Conservation (phyloP, 116 monocot species). For the Cymodocea nodosa region DNA sequence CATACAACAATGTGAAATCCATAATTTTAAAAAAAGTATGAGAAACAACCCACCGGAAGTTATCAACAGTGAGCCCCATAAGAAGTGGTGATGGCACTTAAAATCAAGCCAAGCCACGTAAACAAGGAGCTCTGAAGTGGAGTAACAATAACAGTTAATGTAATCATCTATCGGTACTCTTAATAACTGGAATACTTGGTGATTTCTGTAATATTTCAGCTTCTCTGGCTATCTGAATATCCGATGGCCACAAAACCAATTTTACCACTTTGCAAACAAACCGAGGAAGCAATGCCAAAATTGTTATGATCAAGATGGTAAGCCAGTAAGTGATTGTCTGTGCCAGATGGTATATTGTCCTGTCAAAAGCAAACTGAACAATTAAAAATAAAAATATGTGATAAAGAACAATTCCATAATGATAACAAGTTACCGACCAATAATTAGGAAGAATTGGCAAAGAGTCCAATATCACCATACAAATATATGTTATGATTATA, state of each 20-base stretch:
- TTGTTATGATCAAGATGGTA: conserved; percentile 57
- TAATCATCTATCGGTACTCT: conserved; percentile 17
- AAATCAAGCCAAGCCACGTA: conserved; percentile 8
- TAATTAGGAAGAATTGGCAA: conserved; percentile 80
- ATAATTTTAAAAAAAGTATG: neutral
- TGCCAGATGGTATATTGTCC: conserved; percentile 80
- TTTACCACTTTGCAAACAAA: conserved; percentile 57
- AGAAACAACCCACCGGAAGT: conserved; percentile 8
- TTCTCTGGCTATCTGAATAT: conserved; percentile 93
- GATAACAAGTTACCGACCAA: conserved; percentile 34
- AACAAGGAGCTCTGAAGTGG: neutral
- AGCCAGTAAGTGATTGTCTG: conserved; percentile 68
- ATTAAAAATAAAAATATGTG: neutral
- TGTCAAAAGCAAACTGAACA: conserved; percentile 20
- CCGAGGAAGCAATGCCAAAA: conserved; percentile 78
- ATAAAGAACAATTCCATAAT: conserved; percentile 2
- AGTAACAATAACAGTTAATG: conserved; percentile 20
- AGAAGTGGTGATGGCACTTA: neutral
- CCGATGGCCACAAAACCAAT: conserved; percentile 59
- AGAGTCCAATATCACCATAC: conserved; percentile 80
- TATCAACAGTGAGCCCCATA: neutral
- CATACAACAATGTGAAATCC: neutral
- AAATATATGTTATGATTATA: conserved; percentile 58
- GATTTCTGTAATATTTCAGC: conserved; percentile 62
- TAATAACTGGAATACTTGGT: conserved; percentile 17